Evolutionary conservation across 352 stramenopile species (phyloP), one percentile per base, ranked within the genome.

Genomic region (Globisporangium polare): DNA sequence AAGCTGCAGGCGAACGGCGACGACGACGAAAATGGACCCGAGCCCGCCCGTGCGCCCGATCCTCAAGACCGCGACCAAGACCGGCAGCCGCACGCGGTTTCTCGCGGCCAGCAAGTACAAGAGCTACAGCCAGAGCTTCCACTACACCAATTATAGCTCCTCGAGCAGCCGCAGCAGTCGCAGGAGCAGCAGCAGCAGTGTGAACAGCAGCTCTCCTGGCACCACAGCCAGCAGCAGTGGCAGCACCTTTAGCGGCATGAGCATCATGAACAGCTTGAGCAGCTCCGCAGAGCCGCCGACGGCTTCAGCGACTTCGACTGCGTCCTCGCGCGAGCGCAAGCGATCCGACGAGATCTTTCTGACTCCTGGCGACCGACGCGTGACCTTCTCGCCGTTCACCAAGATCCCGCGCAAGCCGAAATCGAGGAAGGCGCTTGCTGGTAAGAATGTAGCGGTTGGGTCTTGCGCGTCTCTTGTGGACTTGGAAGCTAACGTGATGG

Each of bases 301-400:
- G 15, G 42, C 39, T n/a, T 67, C 68, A 7, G 43, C 46, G 35
- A 62, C 67, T 31, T 31, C 50, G 18, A 39, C 33, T 5, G 37
- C 57, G 18, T 63, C 64, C 6, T 54, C 49, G 27, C 52, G 52
- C 9, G 58, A 72, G 33, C 58, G 61, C 43, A 73, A 74, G 43
- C 65, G 55, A 39, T 60, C 45, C 15, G 65, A 71, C 41, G 62
- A 68, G 45, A 67, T 68, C 39, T 67, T 85, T n/a, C 42, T 65
- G n/a, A 58, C 73, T 17, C 65, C 59, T 0, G 67, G 63, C 12
- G 63, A 60, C 39, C 77, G 83, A 27, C 79, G 72, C 45, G 83
- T 93, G 51, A 89, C 74, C 29, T 93, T 93, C 65, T 93, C 83
- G 20, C 83, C 80, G 39, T 93, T 93, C 57, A 77, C 81, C 6